phyloP scores from a whole-genome alignment of 1,284 basidiomycete species.

The Cryptococcus sp. region DNA sequence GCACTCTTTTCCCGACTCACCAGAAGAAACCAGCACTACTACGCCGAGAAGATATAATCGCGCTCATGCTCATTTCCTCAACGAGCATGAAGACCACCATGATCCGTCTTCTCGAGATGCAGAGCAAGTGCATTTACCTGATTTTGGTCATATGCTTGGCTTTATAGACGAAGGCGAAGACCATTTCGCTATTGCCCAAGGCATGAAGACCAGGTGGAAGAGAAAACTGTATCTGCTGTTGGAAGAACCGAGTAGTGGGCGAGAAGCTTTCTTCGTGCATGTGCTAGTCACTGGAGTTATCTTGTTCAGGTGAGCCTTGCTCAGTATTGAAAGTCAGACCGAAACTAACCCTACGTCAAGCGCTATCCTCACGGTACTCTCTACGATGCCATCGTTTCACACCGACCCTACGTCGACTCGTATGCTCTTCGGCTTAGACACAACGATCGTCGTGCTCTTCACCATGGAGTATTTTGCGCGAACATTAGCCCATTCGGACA shows the following conservation, averaged over 20 bases:
- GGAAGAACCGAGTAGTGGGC: constrained; percentile 50
- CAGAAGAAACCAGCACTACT: constrained; percentile 11
- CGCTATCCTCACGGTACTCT: constrained; percentile 76
- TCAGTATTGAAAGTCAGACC: background rate
- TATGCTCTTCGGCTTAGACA: constrained; percentile 73
- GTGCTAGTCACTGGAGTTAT: constrained; percentile 49
- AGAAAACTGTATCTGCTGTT: constrained; percentile 51
- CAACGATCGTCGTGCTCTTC: constrained; percentile 77
- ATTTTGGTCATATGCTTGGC: constrained; percentile 50
- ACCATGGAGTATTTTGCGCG: constrained; percentile 64
- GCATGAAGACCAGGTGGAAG: constrained; percentile 48
- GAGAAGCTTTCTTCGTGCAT: constrained; percentile 53
- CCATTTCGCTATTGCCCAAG: constrained; percentile 46
- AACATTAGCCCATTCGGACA: constrained; percentile 53
- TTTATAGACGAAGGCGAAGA: constrained; percentile 49
- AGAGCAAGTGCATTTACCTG: constrained; percentile 50
- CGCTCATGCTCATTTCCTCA: constrained; percentile 18
- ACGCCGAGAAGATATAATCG: constrained; percentile 8
- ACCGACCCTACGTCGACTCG: constrained; percentile 61
- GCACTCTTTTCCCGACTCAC: constrained; percentile 18
- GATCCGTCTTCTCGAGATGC: constrained; percentile 6
- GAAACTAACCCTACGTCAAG: constrained; percentile 59
- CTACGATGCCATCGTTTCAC: constrained; percentile 80
- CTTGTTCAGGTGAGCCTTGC: constrained; percentile 48
- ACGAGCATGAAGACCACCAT: constrained; percentile 16